Evolutionary conservation across 2,329 filamentous ascomycete genomes (phyloP).

Genomic region (Venturia carpophila): DNA sequence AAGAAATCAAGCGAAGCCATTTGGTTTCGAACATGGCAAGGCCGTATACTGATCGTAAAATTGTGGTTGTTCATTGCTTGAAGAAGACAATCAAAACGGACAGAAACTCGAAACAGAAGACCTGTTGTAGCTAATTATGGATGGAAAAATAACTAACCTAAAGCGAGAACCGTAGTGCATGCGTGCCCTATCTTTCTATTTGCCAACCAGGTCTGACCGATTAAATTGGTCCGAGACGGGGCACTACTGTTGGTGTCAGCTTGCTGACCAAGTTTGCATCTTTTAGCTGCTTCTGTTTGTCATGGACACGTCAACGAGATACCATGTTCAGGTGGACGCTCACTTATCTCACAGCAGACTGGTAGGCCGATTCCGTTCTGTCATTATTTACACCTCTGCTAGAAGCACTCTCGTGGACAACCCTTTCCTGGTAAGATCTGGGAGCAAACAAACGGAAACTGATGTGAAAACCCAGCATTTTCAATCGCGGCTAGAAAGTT

Average conservation of each 20-base stretch:
- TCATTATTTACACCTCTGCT: background rate
- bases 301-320: background rate
- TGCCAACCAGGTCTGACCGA: background rate
- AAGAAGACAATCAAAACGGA: background rate
- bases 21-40: background rate
- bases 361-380: background rate
- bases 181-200: background rate
- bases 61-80: background rate
- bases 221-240: background rate
- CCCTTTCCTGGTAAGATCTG: background rate
- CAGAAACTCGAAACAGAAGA: background rate
- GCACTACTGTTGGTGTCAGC: background rate
- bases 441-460: background rate
- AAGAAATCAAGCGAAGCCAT: background rate
- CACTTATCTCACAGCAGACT: background rate
- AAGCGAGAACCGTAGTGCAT: background rate
- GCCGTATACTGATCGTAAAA: background rate
- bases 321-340: background rate
- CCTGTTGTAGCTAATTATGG: background rate
- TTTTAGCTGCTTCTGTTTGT: background rate
- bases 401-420: background rate
- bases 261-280: conserved; percentile 9
- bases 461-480: background rate
- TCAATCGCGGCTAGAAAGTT: too few species aligned
- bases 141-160: background rate